A percentile compares a stretch with the other conserved stretches of the same genome.
Evolutionary conservation across 768 basidiomycete genomes (phyloP).

Genomic region (Naganishia vishniacii): DNA sequence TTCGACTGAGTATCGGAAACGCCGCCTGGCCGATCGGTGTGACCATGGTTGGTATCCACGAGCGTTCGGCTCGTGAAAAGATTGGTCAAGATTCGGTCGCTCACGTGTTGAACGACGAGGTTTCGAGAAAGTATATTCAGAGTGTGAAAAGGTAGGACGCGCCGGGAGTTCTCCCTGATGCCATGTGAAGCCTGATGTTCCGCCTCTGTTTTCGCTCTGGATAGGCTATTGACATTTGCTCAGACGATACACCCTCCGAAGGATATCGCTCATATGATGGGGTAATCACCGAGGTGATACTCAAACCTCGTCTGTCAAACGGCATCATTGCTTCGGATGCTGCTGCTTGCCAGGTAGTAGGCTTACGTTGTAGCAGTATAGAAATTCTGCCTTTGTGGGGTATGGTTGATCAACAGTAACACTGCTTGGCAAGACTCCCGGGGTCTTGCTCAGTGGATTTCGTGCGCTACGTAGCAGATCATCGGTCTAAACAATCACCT

Average conservation of each 20-base stretch:
- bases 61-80: conserved; percentile 94
- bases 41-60: conserved; percentile 99
- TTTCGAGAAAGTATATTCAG: conserved; percentile 97
- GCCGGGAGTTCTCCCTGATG: not conserved
- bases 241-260: conserved; percentile 94
- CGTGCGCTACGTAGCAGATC: too few species aligned
- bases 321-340: too few species aligned
- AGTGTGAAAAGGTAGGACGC: conserved; percentile 73
- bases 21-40: conserved; percentile 99
- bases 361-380: too few species aligned
- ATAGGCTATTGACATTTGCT: conserved; percentile 83
- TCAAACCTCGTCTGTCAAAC: too few species aligned
- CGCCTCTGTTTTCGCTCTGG: not conserved
- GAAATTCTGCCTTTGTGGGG: too few species aligned
- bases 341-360: too few species aligned
- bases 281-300: too few species aligned
- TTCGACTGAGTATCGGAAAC: conserved; percentile 93
- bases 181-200: not conserved
- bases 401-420: too few species aligned
- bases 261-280: conserved; percentile 73
- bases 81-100: conserved; percentile 96
- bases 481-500: too few species aligned
- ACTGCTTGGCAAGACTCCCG: too few species aligned
- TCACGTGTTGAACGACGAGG: conserved; percentile 97
- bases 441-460: too few species aligned